phyloP scores from a whole-genome alignment of 2,329 filamentous ascomycete genomes.

The Nannizzia gypsea region DNA sequence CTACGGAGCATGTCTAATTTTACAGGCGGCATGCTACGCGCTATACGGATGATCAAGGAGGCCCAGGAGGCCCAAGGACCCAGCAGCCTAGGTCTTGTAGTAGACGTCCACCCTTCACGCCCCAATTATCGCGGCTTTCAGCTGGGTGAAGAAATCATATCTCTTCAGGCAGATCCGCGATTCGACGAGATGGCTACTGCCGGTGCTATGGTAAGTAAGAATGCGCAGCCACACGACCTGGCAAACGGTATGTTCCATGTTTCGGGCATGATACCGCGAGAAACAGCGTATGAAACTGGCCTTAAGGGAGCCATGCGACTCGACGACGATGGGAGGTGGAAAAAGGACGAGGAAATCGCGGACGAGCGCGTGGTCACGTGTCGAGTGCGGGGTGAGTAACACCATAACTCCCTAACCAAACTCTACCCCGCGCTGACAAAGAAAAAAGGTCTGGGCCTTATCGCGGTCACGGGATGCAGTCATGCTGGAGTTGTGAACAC shows the following conservation, averaged over 20 bases:
- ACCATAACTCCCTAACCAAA: background rate
- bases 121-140: conserved; percentile 41
- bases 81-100: conserved; percentile 23
- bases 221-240: conserved; percentile 33
- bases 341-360: conserved; percentile 33
- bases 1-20: background rate
- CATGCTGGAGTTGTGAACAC: conserved; percentile 46
- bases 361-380: conserved; percentile 46
- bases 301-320: conserved; percentile 37
- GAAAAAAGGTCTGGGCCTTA: conserved; percentile 37
- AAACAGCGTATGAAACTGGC: conserved; percentile 40
- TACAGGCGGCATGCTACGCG: conserved; percentile 38
- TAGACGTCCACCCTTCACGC: conserved; percentile 43
- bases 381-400: conserved; percentile 38
- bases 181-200: conserved; percentile 38
- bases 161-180: conserved; percentile 42
- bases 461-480: conserved; percentile 46
- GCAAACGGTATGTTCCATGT: conserved; percentile 42
- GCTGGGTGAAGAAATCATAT: conserved; percentile 32
- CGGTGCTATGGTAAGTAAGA: conserved; percentile 32
- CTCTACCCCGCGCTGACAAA: background rate
- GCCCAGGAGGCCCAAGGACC: conserved; percentile 23
- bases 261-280: conserved; percentile 43
- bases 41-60: conserved; percentile 38
- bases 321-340: conserved; percentile 14